phyloP scores from a whole-genome alignment of 140 eudicot genomes.

The Bidens hawaiensis region DNA sequence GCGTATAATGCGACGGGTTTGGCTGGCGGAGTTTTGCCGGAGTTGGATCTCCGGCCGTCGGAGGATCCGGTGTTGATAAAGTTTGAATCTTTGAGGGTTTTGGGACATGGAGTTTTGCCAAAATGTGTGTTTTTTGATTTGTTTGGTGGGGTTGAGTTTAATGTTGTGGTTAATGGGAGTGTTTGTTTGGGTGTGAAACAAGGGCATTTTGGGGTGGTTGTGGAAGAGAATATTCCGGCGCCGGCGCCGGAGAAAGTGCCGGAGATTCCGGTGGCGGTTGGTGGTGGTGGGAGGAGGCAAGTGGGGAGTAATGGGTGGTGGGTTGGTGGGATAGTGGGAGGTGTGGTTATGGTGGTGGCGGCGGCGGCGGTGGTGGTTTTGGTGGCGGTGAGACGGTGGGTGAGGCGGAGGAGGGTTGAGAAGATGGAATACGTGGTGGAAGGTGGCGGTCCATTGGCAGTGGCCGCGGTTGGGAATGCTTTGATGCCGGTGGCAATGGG shows the following conservation, averaged over 20 bases:
- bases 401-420: constrained; percentile 36
- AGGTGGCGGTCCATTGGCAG: constrained; percentile 43
- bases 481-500: constrained; percentile 64
- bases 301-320: constrained; percentile 25
- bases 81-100: constrained; percentile 25
- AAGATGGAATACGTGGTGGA: constrained; percentile 63
- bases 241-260: constrained; percentile 26
- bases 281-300: constrained; percentile 16
- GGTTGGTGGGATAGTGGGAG: constrained; percentile 47
- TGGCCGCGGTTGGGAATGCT: constrained; percentile 41
- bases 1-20: constrained; percentile 57
- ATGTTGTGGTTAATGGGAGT: constrained; percentile 40
- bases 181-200: constrained; percentile 46
- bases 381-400: constrained; percentile 37
- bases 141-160: constrained; percentile 60
- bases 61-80: constrained; percentile 38
- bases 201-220: constrained; percentile 73
- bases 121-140: constrained; percentile 58
- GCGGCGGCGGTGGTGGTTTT: constrained; percentile 26
- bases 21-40: constrained; percentile 35
- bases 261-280: constrained; percentile 22
- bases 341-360: constrained; percentile 34
- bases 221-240: constrained; percentile 33
- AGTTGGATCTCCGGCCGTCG: constrained; percentile 43
- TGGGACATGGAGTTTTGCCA: constrained; percentile 23